Evolutionary conservation across 495 filamentous ascomycete species (phyloP), one percentile per base, ranked within the genome.

Genomic region (Tricharina praecox): DNA sequence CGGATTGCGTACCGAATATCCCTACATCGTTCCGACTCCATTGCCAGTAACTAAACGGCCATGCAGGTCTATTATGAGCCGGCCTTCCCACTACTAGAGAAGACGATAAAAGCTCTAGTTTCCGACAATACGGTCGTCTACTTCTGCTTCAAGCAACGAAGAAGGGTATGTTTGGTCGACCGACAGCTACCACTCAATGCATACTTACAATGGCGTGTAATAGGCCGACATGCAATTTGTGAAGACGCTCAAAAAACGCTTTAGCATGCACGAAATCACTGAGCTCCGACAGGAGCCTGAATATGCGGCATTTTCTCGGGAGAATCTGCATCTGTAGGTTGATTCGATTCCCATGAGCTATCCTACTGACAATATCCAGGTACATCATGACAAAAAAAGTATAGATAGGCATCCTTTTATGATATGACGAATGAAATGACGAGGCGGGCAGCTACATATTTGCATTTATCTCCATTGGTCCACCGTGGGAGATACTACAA

Each of bases 71-170:
- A 96, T 69, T 92, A 92, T 56, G 88, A 97, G 62, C 85, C 88
- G 2, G 81, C 87, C 2, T 96, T 96, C 60, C 85, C 86, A 35
- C 69, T 93, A 23, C 69, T 97, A 25, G 70, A 86, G 53, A 64
- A 76, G 50, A 95, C 90, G n/a, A 62, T 97, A 52, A 40, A 59
- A 23, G 63, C 68, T 39, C 50, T 72, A 3, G 62, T 70, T 35
- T 66, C 66, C 20, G 58, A 65, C 18, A 54, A 64, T 35, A 61
- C 84, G 0, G 68, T 81, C 3, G 77, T 87, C 55, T 95, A 83
- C 64, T 97, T 97, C 67, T 96, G 88, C 66, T 94, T 82, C 67
- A 95, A 93, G 67, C 85, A 79, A 64, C 71, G 90, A 51, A 74
- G 90, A 53, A 70, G 78, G 50, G 81, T 59, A 47, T 33, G 23